Conservation (phyloP, 1,139 yeast species). For the Hansenula anomala region DNA sequence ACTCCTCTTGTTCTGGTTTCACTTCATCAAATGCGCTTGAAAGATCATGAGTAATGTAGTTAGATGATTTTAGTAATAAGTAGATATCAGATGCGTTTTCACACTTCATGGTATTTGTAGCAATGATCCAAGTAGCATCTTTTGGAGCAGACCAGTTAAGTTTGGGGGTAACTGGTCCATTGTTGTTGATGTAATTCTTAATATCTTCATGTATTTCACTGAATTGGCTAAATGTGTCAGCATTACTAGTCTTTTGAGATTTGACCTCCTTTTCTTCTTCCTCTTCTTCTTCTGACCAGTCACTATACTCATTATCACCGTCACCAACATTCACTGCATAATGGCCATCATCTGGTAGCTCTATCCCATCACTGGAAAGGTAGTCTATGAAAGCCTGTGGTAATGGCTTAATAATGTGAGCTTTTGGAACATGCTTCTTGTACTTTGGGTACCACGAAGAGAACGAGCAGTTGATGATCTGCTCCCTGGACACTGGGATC, state of each 20-base stretch:
- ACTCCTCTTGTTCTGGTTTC: conserved; percentile 11
- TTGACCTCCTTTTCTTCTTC: conserved; percentile 19
- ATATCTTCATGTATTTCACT: conserved; percentile 54
- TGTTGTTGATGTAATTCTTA: conserved; percentile 34
- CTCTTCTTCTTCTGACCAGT: conserved; percentile 50
- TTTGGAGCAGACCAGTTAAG: conserved; percentile 96
- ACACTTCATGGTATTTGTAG: conserved; percentile 74
- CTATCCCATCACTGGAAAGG: conserved; percentile 71
- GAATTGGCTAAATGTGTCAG: conserved; percentile 48
- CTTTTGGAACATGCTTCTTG: conserved; percentile 42
- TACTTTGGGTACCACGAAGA: conserved; percentile 69
- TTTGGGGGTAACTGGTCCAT: conserved; percentile 75
- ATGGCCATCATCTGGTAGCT: conserved; percentile 47
- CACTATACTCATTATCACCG: conserved; percentile 66
- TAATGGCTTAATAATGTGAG: conserved; percentile 56
- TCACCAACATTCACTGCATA: conserved; percentile 34
- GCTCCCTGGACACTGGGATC: conserved; percentile 39
- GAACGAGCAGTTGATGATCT: conserved; percentile 63
- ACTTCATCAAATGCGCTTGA: conserved; percentile 59
- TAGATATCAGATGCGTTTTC: conserved; percentile 68
- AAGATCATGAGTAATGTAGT: conserved; percentile 81
- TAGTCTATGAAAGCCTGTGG: conserved; percentile 69
- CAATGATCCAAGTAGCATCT: conserved; percentile 89
- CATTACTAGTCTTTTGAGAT: conserved; percentile 9
- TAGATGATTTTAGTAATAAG: conserved; percentile 76